Conservation (phyloP, 139 green algal species). For the Chlamydomonas asymmetrica region DNA sequence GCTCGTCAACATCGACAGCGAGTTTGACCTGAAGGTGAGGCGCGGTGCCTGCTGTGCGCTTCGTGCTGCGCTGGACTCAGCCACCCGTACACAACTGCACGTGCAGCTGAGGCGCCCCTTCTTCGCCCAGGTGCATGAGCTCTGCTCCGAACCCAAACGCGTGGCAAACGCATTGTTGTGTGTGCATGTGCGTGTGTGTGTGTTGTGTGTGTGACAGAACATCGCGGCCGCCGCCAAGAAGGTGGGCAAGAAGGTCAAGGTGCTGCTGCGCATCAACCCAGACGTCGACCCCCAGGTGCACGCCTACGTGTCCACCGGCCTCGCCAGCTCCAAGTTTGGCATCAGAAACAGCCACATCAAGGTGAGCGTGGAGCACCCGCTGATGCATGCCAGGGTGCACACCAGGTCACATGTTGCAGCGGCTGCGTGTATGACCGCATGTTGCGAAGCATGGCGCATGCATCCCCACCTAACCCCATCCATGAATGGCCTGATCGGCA, state of each 20-base stretch:
- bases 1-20: conserved; percentile 94
- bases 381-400: too few relatives aligned
- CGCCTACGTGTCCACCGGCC: conserved; percentile 93
- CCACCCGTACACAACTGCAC: too few relatives aligned
- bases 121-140: too few relatives aligned
- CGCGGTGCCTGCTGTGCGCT: background rate
- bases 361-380: conserved; percentile 44
- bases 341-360: conserved; percentile 95
- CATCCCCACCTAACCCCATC: too few relatives aligned
- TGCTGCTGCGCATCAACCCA: conserved; percentile 97
- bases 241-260: conserved; percentile 61
- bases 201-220: too few relatives aligned
- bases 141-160: too few relatives aligned
- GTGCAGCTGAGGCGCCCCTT: too few relatives aligned
- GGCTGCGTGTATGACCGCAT: too few relatives aligned
- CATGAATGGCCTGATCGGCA: too few relatives aligned
- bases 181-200: background rate
- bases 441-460: too few relatives aligned
- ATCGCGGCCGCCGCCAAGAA: conserved; percentile 59
- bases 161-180: background rate
- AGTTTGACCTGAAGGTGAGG: conserved; percentile 95
- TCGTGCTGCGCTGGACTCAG: background rate
- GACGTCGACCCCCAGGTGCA: conserved; percentile 98
- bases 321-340: conserved; percentile 96
- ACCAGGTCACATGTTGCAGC: too few relatives aligned